These are phyloP conservation scores for Colletotrichum chrysophilum DNA, from an alignment of 2,329 filamentous ascomycete species.

Conservation along the genomic window DNA sequence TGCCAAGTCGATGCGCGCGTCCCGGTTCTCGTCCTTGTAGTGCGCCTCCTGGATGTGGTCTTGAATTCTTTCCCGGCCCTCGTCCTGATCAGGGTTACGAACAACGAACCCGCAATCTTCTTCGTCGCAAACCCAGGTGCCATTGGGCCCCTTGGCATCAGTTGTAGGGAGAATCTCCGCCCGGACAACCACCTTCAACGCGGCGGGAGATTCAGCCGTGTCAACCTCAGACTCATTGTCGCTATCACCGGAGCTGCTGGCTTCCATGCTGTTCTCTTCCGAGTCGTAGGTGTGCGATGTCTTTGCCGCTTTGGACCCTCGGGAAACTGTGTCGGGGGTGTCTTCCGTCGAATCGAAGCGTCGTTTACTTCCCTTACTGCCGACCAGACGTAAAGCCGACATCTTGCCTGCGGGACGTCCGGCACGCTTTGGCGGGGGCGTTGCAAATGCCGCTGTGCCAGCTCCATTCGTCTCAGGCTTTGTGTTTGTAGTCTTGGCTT, in stretches of 20 bases:
- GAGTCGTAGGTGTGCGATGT: conserved; percentile 37
- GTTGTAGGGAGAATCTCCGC: conserved; percentile 55
- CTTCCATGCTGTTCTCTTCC: conserved; percentile 35
- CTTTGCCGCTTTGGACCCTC: conserved; percentile 37
- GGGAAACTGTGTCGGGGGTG: conserved; percentile 39
- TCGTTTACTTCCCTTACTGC: conserved; percentile 44
- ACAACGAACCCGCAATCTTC: conserved; percentile 69
- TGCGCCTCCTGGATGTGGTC: conserved; percentile 62
- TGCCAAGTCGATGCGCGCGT: conserved; percentile 55
- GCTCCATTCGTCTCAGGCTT: background rate
- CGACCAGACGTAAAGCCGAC: conserved; percentile 47
- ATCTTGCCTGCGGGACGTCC: conserved; percentile 48
- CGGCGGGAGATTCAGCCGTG: conserved; percentile 21
- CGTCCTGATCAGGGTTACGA: conserved; percentile 62
- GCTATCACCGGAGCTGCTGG: conserved; percentile 28
- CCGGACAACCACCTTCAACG: conserved; percentile 50
- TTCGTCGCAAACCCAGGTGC: conserved; percentile 71
- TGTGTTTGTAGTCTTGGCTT: background rate
- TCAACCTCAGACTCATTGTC: conserved; percentile 22
- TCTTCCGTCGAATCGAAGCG: conserved; percentile 44
- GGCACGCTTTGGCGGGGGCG: conserved; percentile 4
- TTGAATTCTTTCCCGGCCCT: conserved; percentile 61
- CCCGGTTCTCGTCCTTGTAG: conserved; percentile 54
- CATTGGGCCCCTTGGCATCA: conserved; percentile 58
- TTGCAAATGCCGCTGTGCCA: background rate